phyloP scores from a whole-genome alignment of 768 basidiomycete genomes.

The Hydnum rufescens region DNA sequence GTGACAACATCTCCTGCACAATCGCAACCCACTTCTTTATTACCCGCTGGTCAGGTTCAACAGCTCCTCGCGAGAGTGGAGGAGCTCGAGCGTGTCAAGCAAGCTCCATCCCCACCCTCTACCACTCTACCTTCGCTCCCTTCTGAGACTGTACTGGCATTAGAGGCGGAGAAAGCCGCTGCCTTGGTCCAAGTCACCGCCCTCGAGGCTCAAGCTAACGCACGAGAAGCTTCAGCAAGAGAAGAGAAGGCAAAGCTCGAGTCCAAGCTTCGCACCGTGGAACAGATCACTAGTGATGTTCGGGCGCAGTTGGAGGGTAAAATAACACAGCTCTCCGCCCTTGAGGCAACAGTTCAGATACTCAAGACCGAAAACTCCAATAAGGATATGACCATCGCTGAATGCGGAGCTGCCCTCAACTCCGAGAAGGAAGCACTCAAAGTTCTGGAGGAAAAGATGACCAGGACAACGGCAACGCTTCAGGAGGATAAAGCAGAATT shows the following conservation, averaged over 20 bases:
- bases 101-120: conserved; percentile 7
- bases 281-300: not conserved
- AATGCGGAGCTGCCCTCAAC: conserved; percentile 30
- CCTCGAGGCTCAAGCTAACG: not conserved
- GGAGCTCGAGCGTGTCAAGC: conserved; percentile 17
- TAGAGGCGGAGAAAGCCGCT: not conserved
- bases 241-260: not conserved
- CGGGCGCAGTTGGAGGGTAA: conserved; percentile 23
- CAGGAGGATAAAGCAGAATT: conserved; percentile 49
- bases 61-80: not conserved
- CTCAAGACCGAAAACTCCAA: conserved; percentile 33
- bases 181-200: not conserved
- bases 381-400: conserved; percentile 23
- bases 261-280: not conserved
- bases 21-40: conserved; percentile 2
- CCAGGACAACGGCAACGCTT: conserved; percentile 24
- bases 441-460: conserved; percentile 29
- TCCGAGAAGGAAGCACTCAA: conserved; percentile 43
- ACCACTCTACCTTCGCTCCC: not conserved
- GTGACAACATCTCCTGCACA: not conserved
- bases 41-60: not conserved
- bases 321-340: conserved; percentile 13
- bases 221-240: not conserved
- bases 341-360: conserved; percentile 24
- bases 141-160: conserved; percentile 6